Evolutionary conservation across 2,329 filamentous ascomycete genomes (phyloP).

Genomic region (Aphanoascus verrucosus): DNA sequence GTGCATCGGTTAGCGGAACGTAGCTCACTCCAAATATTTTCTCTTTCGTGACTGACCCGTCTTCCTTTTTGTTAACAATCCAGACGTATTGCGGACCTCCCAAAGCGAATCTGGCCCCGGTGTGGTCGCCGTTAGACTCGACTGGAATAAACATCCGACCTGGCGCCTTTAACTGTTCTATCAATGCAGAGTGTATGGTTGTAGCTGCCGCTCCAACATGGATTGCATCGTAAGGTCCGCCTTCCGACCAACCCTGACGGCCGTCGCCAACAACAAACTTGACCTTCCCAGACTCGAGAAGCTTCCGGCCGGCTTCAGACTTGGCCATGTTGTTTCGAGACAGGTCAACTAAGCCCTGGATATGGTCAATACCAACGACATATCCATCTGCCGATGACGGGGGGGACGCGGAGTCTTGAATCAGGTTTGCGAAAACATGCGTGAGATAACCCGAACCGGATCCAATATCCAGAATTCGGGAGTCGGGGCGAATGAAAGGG

Average conservation of each 20-base stretch:
- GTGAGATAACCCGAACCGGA: constrained; percentile 76
- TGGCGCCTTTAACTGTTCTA: constrained; percentile 67
- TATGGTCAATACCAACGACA: constrained; percentile 68
- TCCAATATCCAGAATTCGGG: constrained; percentile 60
- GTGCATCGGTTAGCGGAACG: constrained; percentile 54
- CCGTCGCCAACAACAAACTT: constrained; percentile 68
- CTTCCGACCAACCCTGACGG: constrained; percentile 51
- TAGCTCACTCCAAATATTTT: constrained; percentile 54
- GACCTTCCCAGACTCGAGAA: constrained; percentile 56
- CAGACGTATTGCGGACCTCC: constrained; percentile 47
- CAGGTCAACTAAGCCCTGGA: constrained; percentile 51
- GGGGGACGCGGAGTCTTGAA: constrained; percentile 27
- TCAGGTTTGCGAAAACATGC: constrained; percentile 72
- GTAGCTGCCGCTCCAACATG: constrained; percentile 84
- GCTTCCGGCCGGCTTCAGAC: constrained; percentile 44
- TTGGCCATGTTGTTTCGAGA: constrained; percentile 57
- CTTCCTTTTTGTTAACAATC: constrained; percentile 51
- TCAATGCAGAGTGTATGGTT: constrained; percentile 58
- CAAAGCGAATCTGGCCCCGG: constrained; percentile 16
- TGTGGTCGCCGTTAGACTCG: constrained; percentile 34
- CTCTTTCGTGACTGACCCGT: constrained; percentile 46
- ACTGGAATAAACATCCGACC: constrained; percentile 63
- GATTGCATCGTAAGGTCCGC: constrained; percentile 72
- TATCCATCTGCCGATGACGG: constrained; percentile 29
- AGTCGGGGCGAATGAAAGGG: constrained; percentile 43